Evolutionary conservation across 345 rosid genomes (phyloP).

Genomic region (Dimocarpus longan): DNA sequence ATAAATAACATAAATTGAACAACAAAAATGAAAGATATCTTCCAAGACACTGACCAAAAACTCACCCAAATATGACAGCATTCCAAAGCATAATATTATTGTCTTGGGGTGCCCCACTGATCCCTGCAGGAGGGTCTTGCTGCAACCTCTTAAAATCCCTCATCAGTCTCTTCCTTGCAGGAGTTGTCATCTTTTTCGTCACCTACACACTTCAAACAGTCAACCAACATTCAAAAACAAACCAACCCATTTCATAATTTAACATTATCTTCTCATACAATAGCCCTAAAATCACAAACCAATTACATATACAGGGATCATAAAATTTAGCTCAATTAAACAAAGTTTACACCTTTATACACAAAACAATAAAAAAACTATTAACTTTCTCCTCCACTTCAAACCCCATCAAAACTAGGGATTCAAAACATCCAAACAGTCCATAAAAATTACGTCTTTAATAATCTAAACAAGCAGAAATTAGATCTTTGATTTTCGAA

Average conservation of each 20-base stretch:
- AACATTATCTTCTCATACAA: neutral
- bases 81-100: slow-evolving; percentile 67
- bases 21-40: too few species aligned
- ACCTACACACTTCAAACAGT: slow-evolving; percentile 11
- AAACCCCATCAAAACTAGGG: neutral
- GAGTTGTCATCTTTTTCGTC: slow-evolving; percentile 45
- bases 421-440: neutral
- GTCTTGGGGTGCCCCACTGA: slow-evolving; percentile 62
- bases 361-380: neutral
- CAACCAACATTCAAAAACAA: slow-evolving; percentile 1
- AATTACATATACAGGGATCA: neutral
- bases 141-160: slow-evolving; percentile 68
- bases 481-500: neutral
- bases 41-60: neutral
- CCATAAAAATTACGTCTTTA: neutral
- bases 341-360: neutral
- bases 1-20: neutral
- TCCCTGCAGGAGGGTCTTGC: slow-evolving; percentile 61
- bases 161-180: slow-evolving; percentile 64
- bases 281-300: neutral
- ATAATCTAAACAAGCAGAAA: neutral
- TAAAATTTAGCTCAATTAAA: neutral
- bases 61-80: slow-evolving; percentile 59
- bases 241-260: neutral
- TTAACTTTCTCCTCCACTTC: neutral